Conservation (phyloP, 2,329 filamentous ascomycete genomes). For the Claviceps maximensis region DNA sequence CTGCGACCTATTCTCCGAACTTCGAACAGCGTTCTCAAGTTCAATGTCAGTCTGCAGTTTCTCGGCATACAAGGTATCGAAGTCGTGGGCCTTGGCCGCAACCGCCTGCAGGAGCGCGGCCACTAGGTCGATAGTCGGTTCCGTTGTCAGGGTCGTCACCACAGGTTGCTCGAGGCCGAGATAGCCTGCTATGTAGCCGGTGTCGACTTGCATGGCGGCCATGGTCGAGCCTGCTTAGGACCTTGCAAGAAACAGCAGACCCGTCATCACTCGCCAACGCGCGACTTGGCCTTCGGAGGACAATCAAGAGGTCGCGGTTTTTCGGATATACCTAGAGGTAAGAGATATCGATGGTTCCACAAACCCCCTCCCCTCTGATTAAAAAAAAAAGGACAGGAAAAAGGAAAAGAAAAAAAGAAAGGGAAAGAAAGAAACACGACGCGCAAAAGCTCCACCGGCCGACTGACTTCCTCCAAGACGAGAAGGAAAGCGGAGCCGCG, state of each 20-base stretch:
- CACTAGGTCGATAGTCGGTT: conserved; percentile 68
- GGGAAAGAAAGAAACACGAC: not conserved
- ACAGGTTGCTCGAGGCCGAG: conserved; percentile 54
- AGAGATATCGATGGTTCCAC: not conserved
- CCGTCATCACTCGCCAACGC: conserved; percentile 7
- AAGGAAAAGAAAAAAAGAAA: too few species aligned
- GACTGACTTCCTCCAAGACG: not conserved
- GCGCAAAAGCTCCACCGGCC: not conserved
- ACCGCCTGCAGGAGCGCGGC: conserved; percentile 61
- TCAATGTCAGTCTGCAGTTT: conserved; percentile 87
- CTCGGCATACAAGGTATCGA: conserved; percentile 68
- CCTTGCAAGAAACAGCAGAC: conserved; percentile 4
- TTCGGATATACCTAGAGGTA: not conserved
- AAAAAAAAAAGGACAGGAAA: too few species aligned
- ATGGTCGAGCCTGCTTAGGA: conserved; percentile 14
- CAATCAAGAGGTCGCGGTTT: not conserved
- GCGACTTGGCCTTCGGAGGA: not conserved
- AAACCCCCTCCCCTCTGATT: too few species aligned
- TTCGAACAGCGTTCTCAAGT: conserved; percentile 78
- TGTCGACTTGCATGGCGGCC: conserved; percentile 43
- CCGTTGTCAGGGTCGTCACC: conserved; percentile 46
- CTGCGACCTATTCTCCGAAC: conserved; percentile 69
- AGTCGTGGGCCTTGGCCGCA: conserved; percentile 66
- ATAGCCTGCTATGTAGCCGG: conserved; percentile 60
- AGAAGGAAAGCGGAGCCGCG: not conserved